These are phyloP conservation scores for Verticillium klebahnii DNA, from an alignment of 2,329 filamentous ascomycete genomes.

Conservation along the genomic window DNA sequence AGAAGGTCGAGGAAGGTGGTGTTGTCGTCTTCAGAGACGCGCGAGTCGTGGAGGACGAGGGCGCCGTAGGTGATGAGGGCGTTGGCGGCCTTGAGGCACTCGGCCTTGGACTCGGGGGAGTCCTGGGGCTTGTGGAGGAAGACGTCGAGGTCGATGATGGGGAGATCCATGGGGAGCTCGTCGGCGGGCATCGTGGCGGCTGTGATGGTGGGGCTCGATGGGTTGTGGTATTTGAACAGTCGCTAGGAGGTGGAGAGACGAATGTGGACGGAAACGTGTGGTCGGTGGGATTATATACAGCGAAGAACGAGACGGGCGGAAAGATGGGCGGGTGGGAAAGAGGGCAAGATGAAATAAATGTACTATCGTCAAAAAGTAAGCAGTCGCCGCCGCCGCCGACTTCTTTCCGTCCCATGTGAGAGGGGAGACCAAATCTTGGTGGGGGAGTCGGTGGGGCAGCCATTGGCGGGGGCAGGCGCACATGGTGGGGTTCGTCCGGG, in stretches of 20 bases:
- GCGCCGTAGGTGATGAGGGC: constrained; percentile 58
- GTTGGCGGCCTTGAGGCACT: constrained; percentile 49
- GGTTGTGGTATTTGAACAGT: not conserved
- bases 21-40: constrained; percentile 52
- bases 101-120: constrained; percentile 39
- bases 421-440: not conserved
- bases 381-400: not conserved
- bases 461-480: not conserved
- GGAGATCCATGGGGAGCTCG: constrained; percentile 48
- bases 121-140: constrained; percentile 41
- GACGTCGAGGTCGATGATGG: constrained; percentile 54
- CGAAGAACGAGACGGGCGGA: not conserved
- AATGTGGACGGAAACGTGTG: not conserved
- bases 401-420: not conserved
- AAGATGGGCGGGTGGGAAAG: not conserved
- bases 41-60: constrained; percentile 55
- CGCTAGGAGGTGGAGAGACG: not conserved
- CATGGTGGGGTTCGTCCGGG: not conserved
- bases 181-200: constrained; percentile 14
- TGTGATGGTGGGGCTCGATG: not conserved
- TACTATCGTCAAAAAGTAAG: not conserved
- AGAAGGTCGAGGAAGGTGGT: constrained; percentile 54
- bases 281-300: not conserved
- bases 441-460: not conserved
- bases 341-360: not conserved